Percentiles rank a stretch among this genome's conserved stretches.
These are phyloP conservation scores for Rosa lucieae DNA, from an alignment of 306 rosid species.

Conservation along the genomic window DNA sequence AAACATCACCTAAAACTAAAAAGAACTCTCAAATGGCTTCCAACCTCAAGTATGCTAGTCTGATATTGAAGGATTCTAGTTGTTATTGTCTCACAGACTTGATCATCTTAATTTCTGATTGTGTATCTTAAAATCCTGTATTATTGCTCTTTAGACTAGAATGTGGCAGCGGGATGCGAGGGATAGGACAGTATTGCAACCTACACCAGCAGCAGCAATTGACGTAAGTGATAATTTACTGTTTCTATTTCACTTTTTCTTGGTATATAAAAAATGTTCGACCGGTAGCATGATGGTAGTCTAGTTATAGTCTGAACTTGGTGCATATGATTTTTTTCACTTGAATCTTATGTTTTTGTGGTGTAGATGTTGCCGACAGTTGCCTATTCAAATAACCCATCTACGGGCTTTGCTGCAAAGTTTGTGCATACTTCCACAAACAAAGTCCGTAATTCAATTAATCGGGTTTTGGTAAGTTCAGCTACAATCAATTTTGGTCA, in stretches of 20 bases:
- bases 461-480: constrained; percentile 83
- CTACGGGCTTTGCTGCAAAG: constrained; percentile 91
- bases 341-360: constrained; percentile 19
- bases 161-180: constrained; percentile 91
- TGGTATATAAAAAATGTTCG: constrained; percentile 2
- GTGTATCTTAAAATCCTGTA: constrained; percentile 5
- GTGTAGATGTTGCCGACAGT: constrained; percentile 86
- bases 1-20: neutral
- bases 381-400: constrained; percentile 93
- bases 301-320: constrained; percentile 19
- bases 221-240: constrained; percentile 57
- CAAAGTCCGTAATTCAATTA: constrained; percentile 91
- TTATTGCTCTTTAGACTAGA: constrained; percentile 56
- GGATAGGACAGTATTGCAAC: constrained; percentile 86
- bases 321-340: constrained; percentile 9
- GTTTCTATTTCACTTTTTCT: constrained; percentile 8
- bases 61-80: neutral
- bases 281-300: constrained; percentile 6
- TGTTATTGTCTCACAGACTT: constrained; percentile 3
- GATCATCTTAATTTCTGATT: neutral
- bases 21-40: neutral
- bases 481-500: neutral
- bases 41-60: neutral
- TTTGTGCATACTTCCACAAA: constrained; percentile 95
- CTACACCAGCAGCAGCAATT: constrained; percentile 88